These are phyloP conservation scores for Diphasiastrum complanatum DNA, from an alignment of 83 land plant genomes.

Conservation along the genomic window DNA sequence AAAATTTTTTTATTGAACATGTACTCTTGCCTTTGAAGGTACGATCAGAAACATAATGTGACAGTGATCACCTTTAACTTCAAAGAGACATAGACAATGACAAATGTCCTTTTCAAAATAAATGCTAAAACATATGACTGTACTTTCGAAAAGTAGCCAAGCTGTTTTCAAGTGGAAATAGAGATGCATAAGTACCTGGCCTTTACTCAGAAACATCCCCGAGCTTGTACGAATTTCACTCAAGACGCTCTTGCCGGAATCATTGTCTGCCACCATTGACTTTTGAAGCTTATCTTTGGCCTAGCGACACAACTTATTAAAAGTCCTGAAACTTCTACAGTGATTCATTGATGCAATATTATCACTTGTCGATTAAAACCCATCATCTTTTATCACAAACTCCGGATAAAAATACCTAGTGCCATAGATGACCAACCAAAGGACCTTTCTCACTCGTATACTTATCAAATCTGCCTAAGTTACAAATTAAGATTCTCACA, in stretches of 20 bases:
- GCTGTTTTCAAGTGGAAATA: not conserved
- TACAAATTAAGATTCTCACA: too few relatives aligned
- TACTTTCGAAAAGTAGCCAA: not conserved
- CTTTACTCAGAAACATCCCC: conserved; percentile 69
- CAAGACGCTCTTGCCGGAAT: conserved; percentile 71
- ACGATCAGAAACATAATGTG: too few relatives aligned
- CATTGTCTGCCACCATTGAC: conserved; percentile 95
- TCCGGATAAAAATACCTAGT: not conserved
- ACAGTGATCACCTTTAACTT: too few relatives aligned
- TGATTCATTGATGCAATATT: too few relatives aligned
- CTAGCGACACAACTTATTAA: conserved; percentile 25
- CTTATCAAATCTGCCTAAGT: not conserved
- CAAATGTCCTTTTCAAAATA: too few relatives aligned
- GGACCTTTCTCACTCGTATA: not conserved
- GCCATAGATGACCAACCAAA: not conserved
- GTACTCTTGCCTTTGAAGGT: too few relatives aligned
- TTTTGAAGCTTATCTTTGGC: conserved; percentile 68
- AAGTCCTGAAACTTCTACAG: not conserved
- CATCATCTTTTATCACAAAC: too few relatives aligned
- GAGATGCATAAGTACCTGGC: conserved; percentile 42
- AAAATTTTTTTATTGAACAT: too few relatives aligned
- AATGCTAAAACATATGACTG: not conserved
- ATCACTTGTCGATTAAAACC: too few relatives aligned
- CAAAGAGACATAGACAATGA: too few relatives aligned
- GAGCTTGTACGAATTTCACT: conserved; percentile 85